Evolutionary conservation across 2,329 filamentous ascomycete species (phyloP).

Genomic region (Trichoderma aggressivum): DNA sequence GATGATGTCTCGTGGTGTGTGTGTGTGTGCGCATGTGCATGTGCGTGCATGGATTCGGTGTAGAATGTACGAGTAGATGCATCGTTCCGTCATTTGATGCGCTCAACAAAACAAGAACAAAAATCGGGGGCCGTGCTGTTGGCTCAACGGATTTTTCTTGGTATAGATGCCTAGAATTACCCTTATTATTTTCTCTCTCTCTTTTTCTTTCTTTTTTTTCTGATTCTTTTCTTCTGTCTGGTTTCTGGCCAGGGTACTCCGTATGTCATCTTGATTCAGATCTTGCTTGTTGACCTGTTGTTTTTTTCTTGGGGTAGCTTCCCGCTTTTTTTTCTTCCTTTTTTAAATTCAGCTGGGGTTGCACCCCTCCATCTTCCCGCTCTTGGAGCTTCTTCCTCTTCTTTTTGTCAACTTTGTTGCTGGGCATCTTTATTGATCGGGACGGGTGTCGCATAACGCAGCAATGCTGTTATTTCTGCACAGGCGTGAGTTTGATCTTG

Average conservation of each 20-base stretch:
- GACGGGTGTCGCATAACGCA: not conserved
- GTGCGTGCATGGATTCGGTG: not conserved
- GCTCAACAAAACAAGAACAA: not conserved
- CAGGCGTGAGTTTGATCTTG: slow-evolving; percentile 22
- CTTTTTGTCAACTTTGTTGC: not conserved
- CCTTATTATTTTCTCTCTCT: not conserved
- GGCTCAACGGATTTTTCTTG: too few species aligned
- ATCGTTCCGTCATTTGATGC: not conserved
- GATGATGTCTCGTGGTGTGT: not conserved
- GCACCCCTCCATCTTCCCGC: not conserved
- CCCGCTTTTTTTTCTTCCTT: not conserved
- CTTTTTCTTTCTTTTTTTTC: not conserved
- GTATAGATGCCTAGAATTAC: not conserved
- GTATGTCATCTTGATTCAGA: not conserved
- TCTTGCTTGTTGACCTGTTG: not conserved
- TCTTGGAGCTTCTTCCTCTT: not conserved
- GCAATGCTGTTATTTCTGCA: slow-evolving; percentile 26
- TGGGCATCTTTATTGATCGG: not conserved
- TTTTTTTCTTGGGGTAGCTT: not conserved
- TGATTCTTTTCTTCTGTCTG: not conserved
- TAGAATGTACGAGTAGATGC: too few species aligned
- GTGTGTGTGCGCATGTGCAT: not conserved
- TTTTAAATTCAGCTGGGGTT: not conserved
- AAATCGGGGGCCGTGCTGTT: too few species aligned
- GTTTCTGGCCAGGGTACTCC: not conserved